Conservation (phyloP, 345 rosid genomes). For the Populus deltoides region DNA sequence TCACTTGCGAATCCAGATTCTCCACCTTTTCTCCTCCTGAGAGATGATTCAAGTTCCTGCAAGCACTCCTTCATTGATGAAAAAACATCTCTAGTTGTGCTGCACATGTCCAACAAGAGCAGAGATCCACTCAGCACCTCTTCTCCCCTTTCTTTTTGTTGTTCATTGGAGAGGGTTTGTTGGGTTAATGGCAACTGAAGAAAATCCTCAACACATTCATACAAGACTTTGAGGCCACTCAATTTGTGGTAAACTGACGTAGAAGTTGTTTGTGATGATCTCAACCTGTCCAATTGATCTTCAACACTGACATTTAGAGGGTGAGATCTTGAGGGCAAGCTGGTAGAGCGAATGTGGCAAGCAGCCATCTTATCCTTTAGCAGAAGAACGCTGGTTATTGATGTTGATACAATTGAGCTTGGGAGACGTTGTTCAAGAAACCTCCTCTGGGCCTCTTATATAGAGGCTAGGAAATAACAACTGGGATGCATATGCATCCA, state of each 20-base stretch:
- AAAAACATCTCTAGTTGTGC: constrained; percentile 3
- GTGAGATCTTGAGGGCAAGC: constrained; percentile 32
- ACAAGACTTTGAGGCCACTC: constrained; percentile 2
- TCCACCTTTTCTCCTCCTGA: background rate
- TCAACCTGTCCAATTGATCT: constrained; percentile 21
- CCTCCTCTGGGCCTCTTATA: background rate
- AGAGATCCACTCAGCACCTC: constrained; percentile 6
- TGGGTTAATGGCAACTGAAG: constrained; percentile 3
- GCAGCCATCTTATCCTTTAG: constrained; percentile 12
- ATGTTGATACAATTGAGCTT: background rate
- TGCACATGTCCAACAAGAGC: constrained; percentile 2
- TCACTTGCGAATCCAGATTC: constrained; percentile 8
- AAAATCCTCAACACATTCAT: background rate
- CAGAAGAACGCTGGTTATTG: background rate
- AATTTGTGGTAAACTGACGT: constrained; percentile 8
- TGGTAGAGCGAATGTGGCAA: constrained; percentile 26
- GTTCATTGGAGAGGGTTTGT: background rate
- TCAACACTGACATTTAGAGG: constrained; percentile 18
- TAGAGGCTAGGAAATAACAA: background rate
- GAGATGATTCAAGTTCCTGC: constrained; percentile 8
- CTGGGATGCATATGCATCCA: background rate
- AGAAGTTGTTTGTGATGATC: constrained; percentile 19
- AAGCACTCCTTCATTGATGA: constrained; percentile 7
- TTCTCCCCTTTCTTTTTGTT: background rate
- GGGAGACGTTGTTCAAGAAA: background rate